Evolutionary conservation across 805 yeast genomes (phyloP).

Genomic region (Kluyveromyces nonfermentans): DNA sequence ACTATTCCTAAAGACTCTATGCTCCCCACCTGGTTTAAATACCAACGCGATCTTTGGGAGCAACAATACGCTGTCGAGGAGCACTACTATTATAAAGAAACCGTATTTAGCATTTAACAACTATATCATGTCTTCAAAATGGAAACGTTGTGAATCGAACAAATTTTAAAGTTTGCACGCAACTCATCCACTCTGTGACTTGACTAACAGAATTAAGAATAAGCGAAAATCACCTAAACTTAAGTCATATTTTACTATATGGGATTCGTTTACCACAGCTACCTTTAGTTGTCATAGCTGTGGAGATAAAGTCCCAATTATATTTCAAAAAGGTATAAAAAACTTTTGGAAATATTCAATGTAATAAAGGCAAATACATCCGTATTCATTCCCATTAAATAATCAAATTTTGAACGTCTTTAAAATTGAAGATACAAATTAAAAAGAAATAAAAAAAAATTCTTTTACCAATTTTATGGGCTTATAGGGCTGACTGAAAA

Average conservation of each 20-base stretch:
- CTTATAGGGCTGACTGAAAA: not conserved
- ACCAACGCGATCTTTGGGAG: slow-evolving; percentile 62
- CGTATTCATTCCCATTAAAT: not conserved
- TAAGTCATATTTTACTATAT: slow-evolving; percentile 21
- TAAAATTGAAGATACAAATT: not conserved
- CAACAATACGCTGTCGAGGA: slow-evolving; percentile 29
- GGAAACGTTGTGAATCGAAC: slow-evolving; percentile 13
- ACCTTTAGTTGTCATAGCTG: slow-evolving; percentile 32
- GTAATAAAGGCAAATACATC: no score
- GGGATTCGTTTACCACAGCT: slow-evolving; percentile 52
- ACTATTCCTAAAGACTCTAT: slow-evolving; percentile 51
- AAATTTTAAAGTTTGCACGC: not conserved
- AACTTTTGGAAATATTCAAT: no score
- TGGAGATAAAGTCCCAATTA: slow-evolving; percentile 39
- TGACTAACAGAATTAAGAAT: not conserved
- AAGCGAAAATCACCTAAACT: not conserved
- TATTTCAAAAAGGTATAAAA: no score
- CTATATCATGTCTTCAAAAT: slow-evolving; percentile 29
- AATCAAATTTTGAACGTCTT: not conserved
- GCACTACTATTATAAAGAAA: slow-evolving; percentile 28
- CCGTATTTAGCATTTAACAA: slow-evolving; percentile 14
- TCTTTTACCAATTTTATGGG: not conserved
- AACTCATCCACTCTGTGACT: slow-evolving; percentile 21
- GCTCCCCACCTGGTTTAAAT: slow-evolving; percentile 69
- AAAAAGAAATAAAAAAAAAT: not conserved